Evolutionary conservation across 2,329 filamentous ascomycete genomes (phyloP), one percentile per base, ranked within the genome.

Genomic region (Nothophaeocryptopus gaeumannii): DNA sequence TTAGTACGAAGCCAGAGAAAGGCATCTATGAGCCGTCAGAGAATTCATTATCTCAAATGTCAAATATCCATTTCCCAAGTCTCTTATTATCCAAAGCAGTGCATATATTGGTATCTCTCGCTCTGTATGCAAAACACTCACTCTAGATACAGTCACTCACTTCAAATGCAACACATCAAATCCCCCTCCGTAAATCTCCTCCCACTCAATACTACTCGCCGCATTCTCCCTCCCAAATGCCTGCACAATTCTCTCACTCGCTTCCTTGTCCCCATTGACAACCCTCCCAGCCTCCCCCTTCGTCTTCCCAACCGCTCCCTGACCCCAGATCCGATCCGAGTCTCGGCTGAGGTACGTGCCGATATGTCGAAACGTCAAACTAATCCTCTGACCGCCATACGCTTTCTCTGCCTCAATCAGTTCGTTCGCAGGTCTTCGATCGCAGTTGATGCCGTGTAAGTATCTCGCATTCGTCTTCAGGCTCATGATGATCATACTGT

Each of bases 161-260:
- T 67, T 69, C 39, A 79, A 64, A 62, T 93, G 85, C 50, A 93
- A 70, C 5, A 96, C 89, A 63, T 99, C 88, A 56, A 90, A 96
- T 0, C 93, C 93, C 0, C 64, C 59, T 0, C 90, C 91, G 63
- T 99, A 99, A 16, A 79, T 71, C 0, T 72, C 72, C 4, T 84
- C 74, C 92, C 92, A 96, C 59, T 86, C 78, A 56, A 93, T 90
- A 2, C 81, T 75, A 4, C 78, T 74, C 49, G 58, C 57, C 41
- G 88, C 84, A 63, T 99, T 99, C 73, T 99, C 93, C 12, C 77
- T 77, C 0, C 89, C 87, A 70, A 99, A 97, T 0, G 87, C 89
- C 46, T 75, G 76, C 36, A 97, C 77, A 74, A 99, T 80, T 39
- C 71, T 72, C 40, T 88, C 75, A 0, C 84, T 83, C 62, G 88